Conservation (phyloP, 495 filamentous ascomycete genomes). For the Neurospora hispaniola region DNA sequence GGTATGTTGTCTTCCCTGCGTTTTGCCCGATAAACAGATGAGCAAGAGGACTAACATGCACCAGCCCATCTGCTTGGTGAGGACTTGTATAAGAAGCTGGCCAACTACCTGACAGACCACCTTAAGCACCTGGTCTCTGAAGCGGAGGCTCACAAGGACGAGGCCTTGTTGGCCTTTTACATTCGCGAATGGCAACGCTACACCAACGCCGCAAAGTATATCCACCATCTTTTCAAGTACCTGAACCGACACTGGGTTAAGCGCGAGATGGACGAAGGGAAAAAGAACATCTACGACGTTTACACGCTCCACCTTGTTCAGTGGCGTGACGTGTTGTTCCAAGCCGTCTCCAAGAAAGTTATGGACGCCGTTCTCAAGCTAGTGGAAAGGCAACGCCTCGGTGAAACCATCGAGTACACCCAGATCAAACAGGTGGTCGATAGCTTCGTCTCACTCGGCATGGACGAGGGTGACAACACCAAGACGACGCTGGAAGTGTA, state of each 20-base stretch:
- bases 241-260: conserved; percentile 99
- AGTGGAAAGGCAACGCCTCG: conserved; percentile 94
- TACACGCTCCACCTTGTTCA: conserved; percentile 93
- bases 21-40: background rate
- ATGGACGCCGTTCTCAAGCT: conserved; percentile 92
- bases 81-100: conserved; percentile 87
- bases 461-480: conserved; percentile 85
- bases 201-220: conserved; percentile 89
- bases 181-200: conserved; percentile 95
- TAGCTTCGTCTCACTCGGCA: conserved; percentile 88
- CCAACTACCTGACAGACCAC: conserved; percentile 69
- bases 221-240: conserved; percentile 94
- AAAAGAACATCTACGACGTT: conserved; percentile 96
- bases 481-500: conserved; percentile 96
- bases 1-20: conserved; percentile 40
- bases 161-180: conserved; percentile 88
- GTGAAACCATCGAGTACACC: conserved; percentile 93
- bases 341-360: conserved; percentile 69
- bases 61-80: conserved; percentile 88
- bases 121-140: conserved; percentile 53
- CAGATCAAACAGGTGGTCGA: conserved; percentile 97
- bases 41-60: conserved; percentile 5
- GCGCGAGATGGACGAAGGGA: conserved; percentile 96
- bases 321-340: conserved; percentile 88
- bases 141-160: conserved; percentile 71